These are phyloP conservation scores for Cryphonectria nitschkei DNA, from an alignment of 2,329 filamentous ascomycete genomes.

Conservation along the genomic window DNA sequence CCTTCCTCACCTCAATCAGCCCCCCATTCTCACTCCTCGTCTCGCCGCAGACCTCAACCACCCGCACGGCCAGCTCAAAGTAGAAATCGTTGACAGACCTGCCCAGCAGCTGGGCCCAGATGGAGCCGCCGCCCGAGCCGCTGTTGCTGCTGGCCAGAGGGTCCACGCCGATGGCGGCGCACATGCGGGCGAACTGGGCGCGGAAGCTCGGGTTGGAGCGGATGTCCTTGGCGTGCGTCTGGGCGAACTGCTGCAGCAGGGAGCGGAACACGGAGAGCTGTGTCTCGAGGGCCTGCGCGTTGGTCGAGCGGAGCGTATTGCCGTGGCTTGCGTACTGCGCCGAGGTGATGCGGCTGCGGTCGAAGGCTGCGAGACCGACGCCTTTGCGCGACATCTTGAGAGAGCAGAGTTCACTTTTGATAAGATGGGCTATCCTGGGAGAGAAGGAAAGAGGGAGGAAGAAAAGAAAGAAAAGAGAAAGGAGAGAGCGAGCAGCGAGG, in stretches of 20 bases:
- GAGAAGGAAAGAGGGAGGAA: neutral
- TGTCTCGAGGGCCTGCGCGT: constrained; percentile 84
- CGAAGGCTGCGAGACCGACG: constrained; percentile 88
- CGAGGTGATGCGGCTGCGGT: constrained; percentile 79
- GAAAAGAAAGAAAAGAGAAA: neutral
- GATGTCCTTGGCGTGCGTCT: constrained; percentile 94
- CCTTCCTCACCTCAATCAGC: constrained; percentile 81
- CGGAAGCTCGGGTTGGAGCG: constrained; percentile 94
- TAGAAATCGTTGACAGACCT: constrained; percentile 97
- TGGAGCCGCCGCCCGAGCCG: constrained; percentile 60
- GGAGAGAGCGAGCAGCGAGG: neutral
- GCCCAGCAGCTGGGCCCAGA: constrained; percentile 93
- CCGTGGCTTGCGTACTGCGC: constrained; percentile 92
- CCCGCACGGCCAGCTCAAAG: constrained; percentile 93
- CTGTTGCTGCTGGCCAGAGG: constrained; percentile 75
- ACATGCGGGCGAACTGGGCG: constrained; percentile 98
- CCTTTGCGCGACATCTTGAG: constrained; percentile 71
- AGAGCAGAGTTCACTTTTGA: neutral
- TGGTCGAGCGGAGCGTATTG: constrained; percentile 79
- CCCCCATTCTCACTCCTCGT: constrained; percentile 92
- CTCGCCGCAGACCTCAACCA: constrained; percentile 88
- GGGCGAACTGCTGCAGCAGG: constrained; percentile 89
- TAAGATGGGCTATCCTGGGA: neutral
- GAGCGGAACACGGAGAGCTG: constrained; percentile 97
- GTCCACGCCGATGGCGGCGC: constrained; percentile 93